Conservation (phyloP, 176 grass and related monocot species). For the Oryza meridionalis region DNA sequence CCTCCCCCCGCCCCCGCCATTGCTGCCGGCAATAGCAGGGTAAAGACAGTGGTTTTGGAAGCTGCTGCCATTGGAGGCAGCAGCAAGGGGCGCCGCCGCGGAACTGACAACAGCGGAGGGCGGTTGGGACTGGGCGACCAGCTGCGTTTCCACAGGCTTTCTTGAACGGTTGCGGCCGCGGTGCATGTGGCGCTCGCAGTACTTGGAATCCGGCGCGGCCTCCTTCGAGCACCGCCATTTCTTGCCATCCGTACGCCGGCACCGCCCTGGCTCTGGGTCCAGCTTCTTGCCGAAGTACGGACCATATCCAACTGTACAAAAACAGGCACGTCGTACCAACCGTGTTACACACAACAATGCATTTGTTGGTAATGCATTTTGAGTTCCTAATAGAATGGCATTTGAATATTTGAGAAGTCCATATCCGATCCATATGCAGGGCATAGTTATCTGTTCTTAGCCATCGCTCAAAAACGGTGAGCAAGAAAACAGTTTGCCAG, state of each 20-base stretch:
- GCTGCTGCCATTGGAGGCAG: slow-evolving; percentile 29
- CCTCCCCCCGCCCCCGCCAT: slow-evolving; percentile 34
- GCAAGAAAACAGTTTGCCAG: background rate
- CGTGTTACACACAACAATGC: background rate
- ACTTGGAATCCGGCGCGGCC: slow-evolving; percentile 87
- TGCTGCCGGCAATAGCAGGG: slow-evolving; percentile 46
- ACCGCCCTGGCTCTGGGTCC: slow-evolving; percentile 85
- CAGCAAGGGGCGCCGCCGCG: slow-evolving; percentile 13
- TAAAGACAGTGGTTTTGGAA: slow-evolving; percentile 57
- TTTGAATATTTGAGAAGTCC: background rate
- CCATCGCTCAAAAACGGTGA: slow-evolving; percentile 21
- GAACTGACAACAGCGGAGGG: slow-evolving; percentile 1
- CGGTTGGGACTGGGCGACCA: slow-evolving; percentile 47
- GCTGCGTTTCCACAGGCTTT: slow-evolving; percentile 99
- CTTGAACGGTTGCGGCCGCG: slow-evolving; percentile 95
- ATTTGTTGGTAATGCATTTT: slow-evolving; percentile 17
- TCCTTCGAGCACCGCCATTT: slow-evolving; percentile 97
- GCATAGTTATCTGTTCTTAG: slow-evolving; percentile 2
- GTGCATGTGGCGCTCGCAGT: slow-evolving; percentile 99
- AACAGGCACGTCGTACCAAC: background rate
- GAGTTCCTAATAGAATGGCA: slow-evolving; percentile 11
- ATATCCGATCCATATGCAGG: slow-evolving; percentile 8
- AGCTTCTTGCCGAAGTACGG: slow-evolving; percentile 78
- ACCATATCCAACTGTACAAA: slow-evolving; percentile 62
- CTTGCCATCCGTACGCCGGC: slow-evolving; percentile 94